Conservation (phyloP, 2,329 filamentous ascomycete genomes). For the Tolypocladium pustulatum region DNA sequence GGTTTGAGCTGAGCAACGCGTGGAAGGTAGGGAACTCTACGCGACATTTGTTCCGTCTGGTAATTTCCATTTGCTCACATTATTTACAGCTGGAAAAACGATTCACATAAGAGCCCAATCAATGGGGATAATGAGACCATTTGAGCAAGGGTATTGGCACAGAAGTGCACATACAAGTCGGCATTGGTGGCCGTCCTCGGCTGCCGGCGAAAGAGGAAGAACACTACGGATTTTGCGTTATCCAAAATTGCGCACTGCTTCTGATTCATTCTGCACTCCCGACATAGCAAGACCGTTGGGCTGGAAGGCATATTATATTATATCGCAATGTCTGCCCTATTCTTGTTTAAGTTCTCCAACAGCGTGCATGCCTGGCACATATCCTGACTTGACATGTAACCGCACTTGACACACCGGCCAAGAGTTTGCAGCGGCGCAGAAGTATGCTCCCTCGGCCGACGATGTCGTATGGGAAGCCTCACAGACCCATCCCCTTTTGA, state of each 20-base stretch:
- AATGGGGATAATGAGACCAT: slow-evolving; percentile 1
- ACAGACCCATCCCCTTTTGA: slow-evolving; percentile 15
- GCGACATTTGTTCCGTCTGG: background rate
- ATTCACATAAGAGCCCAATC: slow-evolving; percentile 24
- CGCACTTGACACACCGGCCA: slow-evolving; percentile 76
- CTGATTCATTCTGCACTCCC: background rate
- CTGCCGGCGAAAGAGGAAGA: background rate
- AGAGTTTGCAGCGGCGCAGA: slow-evolving; percentile 55
- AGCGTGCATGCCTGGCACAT: slow-evolving; percentile 91
- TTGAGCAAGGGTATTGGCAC: background rate
- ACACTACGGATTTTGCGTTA: background rate
- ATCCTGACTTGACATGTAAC: slow-evolving; percentile 89
- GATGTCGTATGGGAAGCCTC: slow-evolving; percentile 22
- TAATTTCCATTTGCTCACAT: background rate
- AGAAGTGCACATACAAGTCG: slow-evolving; percentile 10
- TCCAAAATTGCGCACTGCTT: background rate
- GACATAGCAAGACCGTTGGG: background rate
- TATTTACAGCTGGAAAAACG: slow-evolving; percentile 40
- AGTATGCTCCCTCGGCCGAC: slow-evolving; percentile 16
- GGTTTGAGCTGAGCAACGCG: slow-evolving; percentile 52
- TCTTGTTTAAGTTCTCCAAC: slow-evolving; percentile 84
- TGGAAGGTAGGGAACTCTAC: slow-evolving; percentile 43
- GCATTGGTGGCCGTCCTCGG: background rate
- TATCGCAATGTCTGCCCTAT: slow-evolving; percentile 47
- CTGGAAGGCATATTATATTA: slow-evolving; percentile 14